Base-by-base conservation (phyloP, 2,329 filamentous ascomycete genomes). In the Trichoderma lentiforme region DNA sequence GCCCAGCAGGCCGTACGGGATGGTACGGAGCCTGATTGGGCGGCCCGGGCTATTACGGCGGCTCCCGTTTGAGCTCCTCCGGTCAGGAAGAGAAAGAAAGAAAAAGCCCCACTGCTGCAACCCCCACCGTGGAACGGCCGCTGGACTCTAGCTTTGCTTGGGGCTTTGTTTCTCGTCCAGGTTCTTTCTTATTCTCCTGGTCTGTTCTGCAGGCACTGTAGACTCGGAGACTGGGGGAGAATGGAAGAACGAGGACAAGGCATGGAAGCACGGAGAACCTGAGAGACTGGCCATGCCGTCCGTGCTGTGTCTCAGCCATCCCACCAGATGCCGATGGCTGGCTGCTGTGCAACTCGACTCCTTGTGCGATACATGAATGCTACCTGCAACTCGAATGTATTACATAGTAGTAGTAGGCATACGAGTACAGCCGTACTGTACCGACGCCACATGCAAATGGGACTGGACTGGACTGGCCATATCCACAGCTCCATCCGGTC, bases 11-110 rank as follows among this genome's bases (percentile, higher is more conserved):
- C 28, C 24, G 47, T 57, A 60, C 34, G 70, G 70, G 32, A 43
- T 67, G 70, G 70, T 24, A 43, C 70, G 15, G 34, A 39, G 61
- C 62, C 39, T 71, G 70, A 71, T 71, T 71, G 70, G 70, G 51
- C 47, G 70, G 62, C 51, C 70, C 70, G 63, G n/a, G 51, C 21
- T 39, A 15, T 61, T 43, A 43, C 70, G 62, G 70, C 24, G 70
- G 62, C 62, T 71, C 70, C 53, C 62, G 70, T 21, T 64, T 66
- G 2, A 21, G n/a, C 43, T 51, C 43, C 43, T 51, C 43, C 43
- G 43, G 43, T 6, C 43, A 51, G 43, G 43, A 51, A 21, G 43
- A 51, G 68, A 15, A 21, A 14, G 12, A 43, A 56, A 18, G 60
- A 30, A 28, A 21, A 61, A 32, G 36, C 65, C 65, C 65, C 65